phyloP scores from a whole-genome alignment of 768 basidiomycete genomes.

The Trametes sanguinea region DNA sequence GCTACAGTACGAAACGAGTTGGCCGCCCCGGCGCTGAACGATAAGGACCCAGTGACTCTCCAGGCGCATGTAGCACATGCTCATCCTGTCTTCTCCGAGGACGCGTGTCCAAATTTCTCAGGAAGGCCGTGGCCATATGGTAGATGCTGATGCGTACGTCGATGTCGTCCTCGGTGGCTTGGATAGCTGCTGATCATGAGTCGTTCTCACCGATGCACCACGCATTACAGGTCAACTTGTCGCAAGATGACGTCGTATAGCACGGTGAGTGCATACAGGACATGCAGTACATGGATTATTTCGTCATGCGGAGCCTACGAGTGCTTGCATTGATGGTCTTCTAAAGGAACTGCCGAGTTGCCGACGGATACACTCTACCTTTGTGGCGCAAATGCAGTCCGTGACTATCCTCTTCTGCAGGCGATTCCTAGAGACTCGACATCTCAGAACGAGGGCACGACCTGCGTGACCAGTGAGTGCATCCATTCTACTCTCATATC shows the following conservation, averaged over 20 bases:
- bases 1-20: neutral
- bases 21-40: neutral
- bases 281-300: too few relatives aligned
- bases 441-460: too few relatives aligned
- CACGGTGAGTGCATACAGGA: neutral
- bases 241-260: conserved; percentile 19
- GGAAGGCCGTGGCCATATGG: conserved; percentile 19
- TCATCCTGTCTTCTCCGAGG: conserved; percentile 17
- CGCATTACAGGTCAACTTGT: neutral
- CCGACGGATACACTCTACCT: too few relatives aligned
- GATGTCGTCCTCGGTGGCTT: neutral
- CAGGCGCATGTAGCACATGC: conserved; percentile 19
- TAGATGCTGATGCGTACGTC: conserved; percentile 10
- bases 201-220: conserved; percentile 11
- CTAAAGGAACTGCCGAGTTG: too few relatives aligned
- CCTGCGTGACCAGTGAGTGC: too few relatives aligned
- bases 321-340: too few relatives aligned
- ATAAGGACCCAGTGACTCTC: conserved; percentile 15
- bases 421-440: too few relatives aligned
- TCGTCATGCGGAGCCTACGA: too few relatives aligned
- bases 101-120: conserved; percentile 22
- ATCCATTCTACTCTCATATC: too few relatives aligned
- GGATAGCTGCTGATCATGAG: neutral
- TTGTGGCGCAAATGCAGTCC: too few relatives aligned
- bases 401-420: too few relatives aligned